Base-by-base conservation (phyloP, 2,329 filamentous ascomycete species). In the Alternaria atra region DNA sequence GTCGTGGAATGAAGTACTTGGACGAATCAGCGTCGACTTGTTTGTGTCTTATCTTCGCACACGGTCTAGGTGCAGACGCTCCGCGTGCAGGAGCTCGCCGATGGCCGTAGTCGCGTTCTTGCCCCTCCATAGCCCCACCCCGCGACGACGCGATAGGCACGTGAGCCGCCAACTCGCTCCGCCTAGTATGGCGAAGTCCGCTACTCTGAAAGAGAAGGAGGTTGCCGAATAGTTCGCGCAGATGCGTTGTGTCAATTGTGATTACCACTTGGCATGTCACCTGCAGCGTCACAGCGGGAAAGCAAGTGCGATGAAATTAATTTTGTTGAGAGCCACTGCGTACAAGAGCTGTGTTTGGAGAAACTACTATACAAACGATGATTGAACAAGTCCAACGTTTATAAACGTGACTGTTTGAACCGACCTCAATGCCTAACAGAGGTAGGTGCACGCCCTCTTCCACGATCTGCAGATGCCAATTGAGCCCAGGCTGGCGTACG, bases 81-180 rank as follows among this genome's bases (percentile, higher is more conserved):
- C 61, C 58, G 64, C 61, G 54, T 57, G 62, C 61, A 68, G 71
- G 71, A 71, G 68, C 64, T 71, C 71, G 71, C 60, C 71, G 69
- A 71, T 67, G 61, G 57, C 71, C 71, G 70, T 63, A 53, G 52
- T 56, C 48, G 50, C 39, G 44, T 44, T 43, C 52, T 35, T 62
- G 60, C 61, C 65, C 60, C 60, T 63, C 60, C 51, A 48, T 44
- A 23, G 55, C 58, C 53, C 58, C 53, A 57, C 58, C 32, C 46
- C 53, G 29, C 47, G n/a, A 20, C 53, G 32, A 23, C 27, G 43
- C 27, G 37, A 51, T 42, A 44, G 23, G 48, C 54, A 61, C 54
- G 58, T 61, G 58, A 61, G 58, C 54, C 8, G 34, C 34, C 47
- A n/a, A 12, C 12, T 43, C 5, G 55, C 40, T 43, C 15, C 40